Conservation (phyloP, 2,329 filamentous ascomycete species). For the Emmonsia crescens region DNA sequence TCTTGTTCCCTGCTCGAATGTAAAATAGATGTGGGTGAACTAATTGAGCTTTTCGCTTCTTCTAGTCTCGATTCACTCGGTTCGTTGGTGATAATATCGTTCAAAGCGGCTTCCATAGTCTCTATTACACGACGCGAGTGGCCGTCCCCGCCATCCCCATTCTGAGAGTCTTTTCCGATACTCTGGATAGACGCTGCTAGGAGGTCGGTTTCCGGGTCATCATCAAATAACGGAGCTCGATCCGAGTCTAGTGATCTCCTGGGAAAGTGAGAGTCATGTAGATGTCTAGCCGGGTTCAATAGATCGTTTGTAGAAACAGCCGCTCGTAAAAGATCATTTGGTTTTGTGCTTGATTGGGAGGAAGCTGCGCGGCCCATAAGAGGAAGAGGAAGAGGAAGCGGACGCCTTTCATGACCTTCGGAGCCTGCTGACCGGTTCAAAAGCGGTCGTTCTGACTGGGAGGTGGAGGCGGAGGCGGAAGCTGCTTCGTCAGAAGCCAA, state of each 20-base stretch:
- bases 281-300: constrained; percentile 13
- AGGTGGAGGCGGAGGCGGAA: constrained; percentile 13
- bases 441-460: constrained; percentile 9
- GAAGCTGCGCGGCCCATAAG: constrained; percentile 40
- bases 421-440: constrained; percentile 5
- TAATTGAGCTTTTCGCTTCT: constrained; percentile 24
- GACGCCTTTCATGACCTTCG: constrained; percentile 25
- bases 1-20: constrained; percentile 47
- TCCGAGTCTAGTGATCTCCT: constrained; percentile 64
- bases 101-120: constrained; percentile 85
- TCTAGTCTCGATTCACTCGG: constrained; percentile 52
- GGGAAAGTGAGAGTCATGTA: constrained; percentile 35
- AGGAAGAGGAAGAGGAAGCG: constrained; percentile 34
- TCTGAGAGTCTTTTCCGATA: constrained; percentile 59
- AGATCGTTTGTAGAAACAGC: constrained; percentile 53
- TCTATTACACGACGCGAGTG: constrained; percentile 75
- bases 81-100: constrained; percentile 79
- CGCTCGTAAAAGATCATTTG: constrained; percentile 47
- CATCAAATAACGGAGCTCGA: constrained; percentile 59
- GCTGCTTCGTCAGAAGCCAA: constrained; percentile 68
- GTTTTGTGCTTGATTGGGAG: constrained; percentile 36
- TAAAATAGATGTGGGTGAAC: constrained; percentile 37
- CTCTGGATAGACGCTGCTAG: constrained; percentile 70
- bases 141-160: constrained; percentile 36
- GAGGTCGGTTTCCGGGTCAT: constrained; percentile 61